These are phyloP conservation scores for Aspergillus unguis DNA, from an alignment of 2,329 filamentous ascomycete genomes.

Conservation along the genomic window DNA sequence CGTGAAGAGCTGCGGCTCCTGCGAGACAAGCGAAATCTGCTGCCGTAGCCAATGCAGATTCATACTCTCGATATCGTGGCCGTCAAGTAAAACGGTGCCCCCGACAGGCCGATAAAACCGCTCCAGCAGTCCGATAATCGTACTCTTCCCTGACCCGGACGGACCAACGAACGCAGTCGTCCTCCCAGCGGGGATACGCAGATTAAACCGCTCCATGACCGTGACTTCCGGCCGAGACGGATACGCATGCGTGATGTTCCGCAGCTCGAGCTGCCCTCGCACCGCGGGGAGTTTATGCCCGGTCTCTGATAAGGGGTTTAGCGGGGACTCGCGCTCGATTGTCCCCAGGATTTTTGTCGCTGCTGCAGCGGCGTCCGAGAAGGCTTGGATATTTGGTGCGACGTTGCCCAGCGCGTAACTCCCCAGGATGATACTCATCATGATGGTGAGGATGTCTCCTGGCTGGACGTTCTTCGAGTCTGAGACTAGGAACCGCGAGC, in stretches of 20 bases:
- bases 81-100: slow-evolving; percentile 61
- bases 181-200: slow-evolving; percentile 47
- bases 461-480: slow-evolving; percentile 20
- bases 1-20: slow-evolving; percentile 80
- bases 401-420: slow-evolving; percentile 39
- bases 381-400: slow-evolving; percentile 40
- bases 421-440: slow-evolving; percentile 34
- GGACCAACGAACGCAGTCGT: slow-evolving; percentile 58
- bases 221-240: slow-evolving; percentile 44
- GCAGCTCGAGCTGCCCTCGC: slow-evolving; percentile 38
- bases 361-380: slow-evolving; percentile 45
- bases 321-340: slow-evolving; percentile 40
- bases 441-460: slow-evolving; percentile 28
- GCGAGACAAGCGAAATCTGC: slow-evolving; percentile 76
- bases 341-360: slow-evolving; percentile 36
- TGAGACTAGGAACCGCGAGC: slow-evolving; percentile 25
- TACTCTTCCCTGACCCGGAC: slow-evolving; percentile 42
- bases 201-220: slow-evolving; percentile 43
- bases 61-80: slow-evolving; percentile 67
- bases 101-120: slow-evolving; percentile 57
- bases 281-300: slow-evolving; percentile 25
- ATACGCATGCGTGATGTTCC: slow-evolving; percentile 47
- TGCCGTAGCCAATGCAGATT: slow-evolving; percentile 59
- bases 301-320: slow-evolving; percentile 35
- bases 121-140: slow-evolving; percentile 52